A percentile compares a stretch with the other conserved stretches of the same genome.
These are phyloP conservation scores for Mortierella sp. DNA, from an alignment of 371 early-diverging fungal genomes.

Conservation along the genomic window DNA sequence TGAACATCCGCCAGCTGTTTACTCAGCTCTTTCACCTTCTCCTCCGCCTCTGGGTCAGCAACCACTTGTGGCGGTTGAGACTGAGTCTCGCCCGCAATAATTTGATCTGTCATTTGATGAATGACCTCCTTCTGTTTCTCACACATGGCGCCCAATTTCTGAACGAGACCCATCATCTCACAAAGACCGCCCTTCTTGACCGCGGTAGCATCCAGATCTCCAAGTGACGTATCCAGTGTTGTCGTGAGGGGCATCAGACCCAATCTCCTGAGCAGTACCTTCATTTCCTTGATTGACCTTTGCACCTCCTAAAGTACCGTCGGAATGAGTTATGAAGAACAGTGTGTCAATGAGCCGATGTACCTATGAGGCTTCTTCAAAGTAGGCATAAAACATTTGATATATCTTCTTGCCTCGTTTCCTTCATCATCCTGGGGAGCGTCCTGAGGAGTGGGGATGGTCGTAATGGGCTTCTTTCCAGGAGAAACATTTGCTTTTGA, in stretches of 20 bases:
- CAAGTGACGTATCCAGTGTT: conserved; percentile 29
- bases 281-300: conserved; percentile 32
- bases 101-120: conserved; percentile 46
- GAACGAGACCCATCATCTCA: conserved; percentile 29
- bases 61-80: background rate
- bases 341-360: background rate
- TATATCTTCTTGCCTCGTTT: conserved; percentile 18
- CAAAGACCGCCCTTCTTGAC: conserved; percentile 45
- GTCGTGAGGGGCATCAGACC: conserved; percentile 34
- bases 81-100: conserved; percentile 22
- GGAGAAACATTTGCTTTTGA: conserved; percentile 26
- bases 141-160: conserved; percentile 29
- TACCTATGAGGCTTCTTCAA: background rate
- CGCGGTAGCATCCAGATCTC: conserved; percentile 13
- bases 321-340: background rate
- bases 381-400: background rate
- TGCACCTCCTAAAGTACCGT: conserved; percentile 5
- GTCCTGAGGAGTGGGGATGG: conserved; percentile 46
- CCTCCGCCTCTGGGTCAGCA: conserved; percentile 19
- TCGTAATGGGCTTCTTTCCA: conserved; percentile 27
- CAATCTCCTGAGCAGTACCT: conserved; percentile 19
- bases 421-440: conserved; percentile 33
- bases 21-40: conserved; percentile 15
- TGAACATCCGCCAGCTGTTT: conserved; percentile 21
- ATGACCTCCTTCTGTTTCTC: conserved; percentile 48